A percentile compares a stretch with the other conserved stretches of the same genome.
These are phyloP conservation scores for Podila verticillata DNA, from an alignment of 192 early-diverging fungal genomes.

Conservation along the genomic window DNA sequence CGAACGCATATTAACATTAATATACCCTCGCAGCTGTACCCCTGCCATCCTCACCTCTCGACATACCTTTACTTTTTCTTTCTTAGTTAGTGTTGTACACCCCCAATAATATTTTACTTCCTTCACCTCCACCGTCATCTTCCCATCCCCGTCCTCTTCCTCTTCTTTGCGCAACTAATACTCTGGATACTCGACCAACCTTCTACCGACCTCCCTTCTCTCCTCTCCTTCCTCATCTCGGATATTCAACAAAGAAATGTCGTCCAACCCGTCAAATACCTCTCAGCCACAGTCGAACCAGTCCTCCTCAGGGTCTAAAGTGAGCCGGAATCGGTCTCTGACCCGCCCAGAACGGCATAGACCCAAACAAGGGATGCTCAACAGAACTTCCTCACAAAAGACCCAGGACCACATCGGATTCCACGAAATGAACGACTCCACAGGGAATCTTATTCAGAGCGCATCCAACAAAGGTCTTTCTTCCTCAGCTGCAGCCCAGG, in stretches of 20 bases:
- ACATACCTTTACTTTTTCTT: background rate
- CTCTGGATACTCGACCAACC: too few species aligned
- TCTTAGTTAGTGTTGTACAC: too few species aligned
- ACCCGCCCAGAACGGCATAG: constrained; percentile 62
- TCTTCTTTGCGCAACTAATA: background rate
- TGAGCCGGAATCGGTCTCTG: constrained; percentile 53
- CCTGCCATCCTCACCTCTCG: background rate
- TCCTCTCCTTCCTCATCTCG: too few species aligned
- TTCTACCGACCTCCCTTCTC: too few species aligned
- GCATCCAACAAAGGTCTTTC: constrained; percentile 11
- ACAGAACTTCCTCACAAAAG: constrained; percentile 46
- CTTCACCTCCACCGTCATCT: background rate
- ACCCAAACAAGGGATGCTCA: constrained; percentile 57
- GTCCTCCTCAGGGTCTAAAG: constrained; percentile 4
- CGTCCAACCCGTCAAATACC: background rate
- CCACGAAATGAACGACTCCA: constrained; percentile 27
- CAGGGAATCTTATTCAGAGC: constrained; percentile 32
- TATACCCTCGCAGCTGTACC: background rate
- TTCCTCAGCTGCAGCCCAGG: constrained; percentile 25
- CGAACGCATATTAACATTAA: background rate
- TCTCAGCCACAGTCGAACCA: background rate
- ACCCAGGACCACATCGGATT: constrained; percentile 3
- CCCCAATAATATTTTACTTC: background rate
- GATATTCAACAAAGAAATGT: too few species aligned
- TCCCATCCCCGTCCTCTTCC: background rate